Evolutionary conservation across 306 rosid species (phyloP).

Genomic region (Mucuna pruriens): DNA sequence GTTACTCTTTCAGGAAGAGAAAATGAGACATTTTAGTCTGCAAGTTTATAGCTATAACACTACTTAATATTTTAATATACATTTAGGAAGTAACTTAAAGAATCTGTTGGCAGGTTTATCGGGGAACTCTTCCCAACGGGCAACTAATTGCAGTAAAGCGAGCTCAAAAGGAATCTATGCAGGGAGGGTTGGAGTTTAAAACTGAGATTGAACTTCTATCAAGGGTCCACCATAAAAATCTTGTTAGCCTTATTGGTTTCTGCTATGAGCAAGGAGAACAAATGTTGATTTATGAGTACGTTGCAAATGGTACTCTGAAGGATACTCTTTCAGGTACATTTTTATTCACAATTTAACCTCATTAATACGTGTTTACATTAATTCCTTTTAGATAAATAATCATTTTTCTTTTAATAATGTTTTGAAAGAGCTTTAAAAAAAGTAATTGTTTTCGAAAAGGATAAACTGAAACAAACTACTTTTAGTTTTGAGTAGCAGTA

Average conservation of each 20-base stretch:
- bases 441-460: not conserved
- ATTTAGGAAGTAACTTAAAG: conserved; percentile 13
- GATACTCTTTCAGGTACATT: conserved; percentile 66
- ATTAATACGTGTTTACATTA: too few relatives aligned
- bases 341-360: not conserved
- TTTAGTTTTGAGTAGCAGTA: too few relatives aligned
- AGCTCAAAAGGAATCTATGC: conserved; percentile 64
- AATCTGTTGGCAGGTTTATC: conserved; percentile 58
- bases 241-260: conserved; percentile 73
- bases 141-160: conserved; percentile 68
- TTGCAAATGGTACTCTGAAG: conserved; percentile 69
- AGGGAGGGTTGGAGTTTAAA: conserved; percentile 68
- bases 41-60: not conserved
- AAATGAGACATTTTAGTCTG: not conserved
- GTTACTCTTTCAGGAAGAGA: conserved; percentile 1
- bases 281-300: conserved; percentile 71
- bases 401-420: not conserved
- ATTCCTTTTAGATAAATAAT: not conserved
- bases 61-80: conserved; percentile 7
- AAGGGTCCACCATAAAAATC: conserved; percentile 84
- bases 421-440: not conserved
- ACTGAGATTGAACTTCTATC: conserved; percentile 88
- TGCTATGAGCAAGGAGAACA: conserved; percentile 81
- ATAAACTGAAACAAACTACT: not conserved
- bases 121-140: conserved; percentile 66